Base-by-base conservation (phyloP, 768 basidiomycete species). In the Suillus subaureus region DNA sequence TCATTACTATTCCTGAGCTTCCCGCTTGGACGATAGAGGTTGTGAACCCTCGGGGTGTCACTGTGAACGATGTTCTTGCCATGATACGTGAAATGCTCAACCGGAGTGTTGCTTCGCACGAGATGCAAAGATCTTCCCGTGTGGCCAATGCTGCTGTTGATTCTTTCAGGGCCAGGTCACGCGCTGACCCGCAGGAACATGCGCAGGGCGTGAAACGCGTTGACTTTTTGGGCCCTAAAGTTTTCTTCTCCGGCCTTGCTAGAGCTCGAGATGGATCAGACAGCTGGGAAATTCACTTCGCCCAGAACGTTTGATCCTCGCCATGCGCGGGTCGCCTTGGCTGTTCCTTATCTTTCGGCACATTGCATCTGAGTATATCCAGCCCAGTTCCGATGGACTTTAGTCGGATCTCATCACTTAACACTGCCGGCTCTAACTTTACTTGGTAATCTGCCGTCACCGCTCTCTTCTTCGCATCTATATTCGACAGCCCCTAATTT, bases 201-300 rank as follows among this genome's bases (percentile, higher is more conserved):
- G 67, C 68, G 70, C 80, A 81, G 71, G 80, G 80, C 16, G 67
- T 81, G 35, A 81, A 79, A 72, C 68, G 79, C 71, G 74, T 81
- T 40, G 80, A 81, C 68, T 79, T 79, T 68, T 71, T 81, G 64
- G 77, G 78, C 39, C 71, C 67, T 2, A 70, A 72, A 26, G 68
- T 72, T 54, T 65, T 62, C 39, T 81, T 80, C 43, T 70, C 64
- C 3, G 80, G 80, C 4, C 55, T 81, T n/a, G 66, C 69, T 11
- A 66, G 63, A 55, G 69, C 75, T 37, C 68, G 65, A 52, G 69
- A 72, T 11, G 76, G 73, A 6, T 72, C 56, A 12, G 73, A 74
- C 45, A 64, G 70, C 49, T 80, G 75, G 75, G 70, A 73, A 55
- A 73, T 78, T 37, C 64, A 66, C 39, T 71, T 80, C 31, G 37